Conservation (phyloP, 2,329 filamentous ascomycete genomes). For the Botrytis squamosa region DNA sequence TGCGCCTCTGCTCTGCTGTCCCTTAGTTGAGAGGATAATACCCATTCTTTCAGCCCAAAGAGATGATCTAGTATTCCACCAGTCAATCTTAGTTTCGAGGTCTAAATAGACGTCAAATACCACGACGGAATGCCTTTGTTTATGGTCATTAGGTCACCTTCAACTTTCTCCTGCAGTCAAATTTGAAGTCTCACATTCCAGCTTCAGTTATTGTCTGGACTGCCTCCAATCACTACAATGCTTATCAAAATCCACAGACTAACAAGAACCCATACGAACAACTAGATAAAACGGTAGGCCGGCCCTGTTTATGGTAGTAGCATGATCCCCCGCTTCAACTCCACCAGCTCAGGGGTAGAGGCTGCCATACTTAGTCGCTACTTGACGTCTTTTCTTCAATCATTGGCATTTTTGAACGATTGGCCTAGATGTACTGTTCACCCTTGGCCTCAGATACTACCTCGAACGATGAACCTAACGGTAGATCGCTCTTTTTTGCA, state of each 20-base stretch:
- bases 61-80: too few species aligned
- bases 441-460: neutral
- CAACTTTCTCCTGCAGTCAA: neutral
- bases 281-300: neutral
- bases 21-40: neutral
- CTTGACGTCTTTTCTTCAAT: neutral
- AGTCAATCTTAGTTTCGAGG: accelerated
- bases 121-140: neutral
- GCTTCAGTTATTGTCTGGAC: neutral
- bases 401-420: neutral
- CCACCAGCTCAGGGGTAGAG: neutral
- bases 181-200: too few species aligned
- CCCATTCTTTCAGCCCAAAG: neutral
- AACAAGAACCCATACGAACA: neutral
- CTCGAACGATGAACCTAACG: neutral
- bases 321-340: neutral
- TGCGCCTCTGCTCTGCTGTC: neutral
- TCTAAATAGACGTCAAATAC: accelerated
- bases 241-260: neutral
- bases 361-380: neutral
- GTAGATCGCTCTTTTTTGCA: too few species aligned
- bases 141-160: too few species aligned
- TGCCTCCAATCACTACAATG: neutral
- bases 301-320: neutral
- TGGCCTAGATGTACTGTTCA: neutral